A percentile compares a stretch with the other conserved stretches of the same genome.
phyloP scores from a whole-genome alignment of 345 rosid species.

The Lepidium africanum region DNA sequence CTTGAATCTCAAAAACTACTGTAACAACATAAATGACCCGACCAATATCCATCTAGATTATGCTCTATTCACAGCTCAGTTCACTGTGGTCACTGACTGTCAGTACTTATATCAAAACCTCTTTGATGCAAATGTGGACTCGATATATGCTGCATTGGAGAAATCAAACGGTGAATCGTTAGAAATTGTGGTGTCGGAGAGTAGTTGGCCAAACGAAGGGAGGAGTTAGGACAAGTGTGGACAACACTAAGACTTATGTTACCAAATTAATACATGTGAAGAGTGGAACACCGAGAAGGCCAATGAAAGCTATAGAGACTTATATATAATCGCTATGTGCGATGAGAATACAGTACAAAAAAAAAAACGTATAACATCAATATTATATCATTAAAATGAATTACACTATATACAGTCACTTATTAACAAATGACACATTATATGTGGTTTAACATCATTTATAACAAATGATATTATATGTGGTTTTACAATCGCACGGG shows the following conservation, averaged over 20 bases:
- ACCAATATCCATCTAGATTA: conserved; percentile 24
- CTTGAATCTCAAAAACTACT: neutral
- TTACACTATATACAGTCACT: too few relatives aligned
- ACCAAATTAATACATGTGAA: conserved; percentile 35
- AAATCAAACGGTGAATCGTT: conserved; percentile 23
- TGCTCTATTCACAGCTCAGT: conserved; percentile 30
- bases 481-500: too few relatives aligned
- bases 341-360: conserved; percentile 32
- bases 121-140: conserved; percentile 17
- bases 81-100: neutral
- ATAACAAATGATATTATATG: too few relatives aligned
- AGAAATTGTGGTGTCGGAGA: conserved; percentile 37
- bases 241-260: conserved; percentile 26
- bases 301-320: conserved; percentile 24
- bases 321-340: conserved; percentile 37
- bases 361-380: too few relatives aligned
- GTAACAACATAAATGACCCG: conserved; percentile 13
- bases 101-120: conserved; percentile 13
- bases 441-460: too few relatives aligned
- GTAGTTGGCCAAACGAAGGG: conserved; percentile 37
- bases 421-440: too few relatives aligned
- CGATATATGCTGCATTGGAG: conserved; percentile 24
- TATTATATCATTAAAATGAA: too few relatives aligned
- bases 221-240: conserved; percentile 5
- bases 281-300: conserved; percentile 31